phyloP scores from a whole-genome alignment of 2,329 filamentous ascomycete genomes.

The Cephalotrichum gorgonifer region DNA sequence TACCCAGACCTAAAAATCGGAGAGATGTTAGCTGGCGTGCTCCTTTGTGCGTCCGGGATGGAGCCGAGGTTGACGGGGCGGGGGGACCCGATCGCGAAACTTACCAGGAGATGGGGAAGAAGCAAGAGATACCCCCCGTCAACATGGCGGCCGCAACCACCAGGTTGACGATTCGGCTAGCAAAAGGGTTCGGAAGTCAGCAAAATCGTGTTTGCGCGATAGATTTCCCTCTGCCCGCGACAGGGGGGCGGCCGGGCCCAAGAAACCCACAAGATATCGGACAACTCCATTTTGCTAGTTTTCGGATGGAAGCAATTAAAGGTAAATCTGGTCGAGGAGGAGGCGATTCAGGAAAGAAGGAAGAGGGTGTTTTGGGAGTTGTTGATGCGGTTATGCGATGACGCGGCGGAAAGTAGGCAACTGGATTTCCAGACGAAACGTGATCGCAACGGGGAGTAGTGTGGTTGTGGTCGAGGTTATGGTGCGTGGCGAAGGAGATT shows the following conservation, averaged over 20 bases:
- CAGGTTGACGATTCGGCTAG: constrained; percentile 95
- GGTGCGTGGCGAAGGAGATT: background rate
- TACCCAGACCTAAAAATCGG: background rate
- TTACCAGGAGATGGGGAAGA: constrained; percentile 53
- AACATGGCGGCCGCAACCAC: constrained; percentile 79
- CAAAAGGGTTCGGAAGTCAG: too few relatives aligned
- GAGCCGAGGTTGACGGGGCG: background rate
- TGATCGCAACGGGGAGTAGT: background rate
- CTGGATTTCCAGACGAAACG: background rate
- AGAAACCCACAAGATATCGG: constrained; percentile 72
- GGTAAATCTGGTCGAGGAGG: background rate
- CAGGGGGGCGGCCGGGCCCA: too few relatives aligned
- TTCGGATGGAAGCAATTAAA: background rate
- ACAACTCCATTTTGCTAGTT: constrained; percentile 66
- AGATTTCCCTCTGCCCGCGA: too few relatives aligned
- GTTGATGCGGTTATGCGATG: background rate
- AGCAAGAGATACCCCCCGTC: constrained; percentile 67
- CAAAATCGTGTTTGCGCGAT: too few relatives aligned
- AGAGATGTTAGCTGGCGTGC: background rate
- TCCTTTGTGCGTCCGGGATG: background rate
- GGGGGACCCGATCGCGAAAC: constrained; percentile 22
- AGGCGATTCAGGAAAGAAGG: background rate
- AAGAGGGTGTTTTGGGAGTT: background rate
- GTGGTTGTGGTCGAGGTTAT: too few relatives aligned
- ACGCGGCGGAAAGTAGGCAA: background rate